A percentile compares a stretch with the other conserved stretches of the same genome.
These are phyloP conservation scores for Lichenothelia convexa DNA, from an alignment of 495 filamentous ascomycete species.

Conservation along the genomic window DNA sequence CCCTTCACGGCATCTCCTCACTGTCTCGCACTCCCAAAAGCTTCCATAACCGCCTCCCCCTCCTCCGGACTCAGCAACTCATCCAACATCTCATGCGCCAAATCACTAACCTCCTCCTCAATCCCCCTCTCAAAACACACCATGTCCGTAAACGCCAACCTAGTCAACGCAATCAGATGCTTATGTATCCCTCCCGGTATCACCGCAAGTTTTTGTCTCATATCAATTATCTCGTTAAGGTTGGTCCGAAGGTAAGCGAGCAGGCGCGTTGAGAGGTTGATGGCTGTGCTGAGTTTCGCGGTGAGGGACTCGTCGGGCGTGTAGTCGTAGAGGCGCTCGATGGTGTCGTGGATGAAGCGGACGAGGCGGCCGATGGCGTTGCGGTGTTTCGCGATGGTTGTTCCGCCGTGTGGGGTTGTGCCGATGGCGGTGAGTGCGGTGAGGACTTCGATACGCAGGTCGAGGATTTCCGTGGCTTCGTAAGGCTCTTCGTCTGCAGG, in stretches of 20 bases:
- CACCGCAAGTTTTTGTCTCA: constrained; percentile 36
- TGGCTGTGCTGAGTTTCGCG: constrained; percentile 16
- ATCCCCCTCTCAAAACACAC: constrained; percentile 44
- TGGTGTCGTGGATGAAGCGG: constrained; percentile 41
- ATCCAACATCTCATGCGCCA: constrained; percentile 46
- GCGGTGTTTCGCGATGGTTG: constrained; percentile 34
- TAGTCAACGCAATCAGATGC: constrained; percentile 42
- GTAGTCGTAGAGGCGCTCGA: constrained; percentile 41
- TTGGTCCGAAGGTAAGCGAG: constrained; percentile 38
- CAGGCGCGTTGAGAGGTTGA: constrained; percentile 44
- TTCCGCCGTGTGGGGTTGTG: constrained; percentile 29
- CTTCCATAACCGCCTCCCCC: constrained; percentile 41
- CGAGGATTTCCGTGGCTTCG: constrained; percentile 29
- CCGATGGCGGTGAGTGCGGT: constrained; percentile 34
- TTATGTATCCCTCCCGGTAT: constrained; percentile 45
- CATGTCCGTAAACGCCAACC: constrained; percentile 49
- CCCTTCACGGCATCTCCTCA: no score
- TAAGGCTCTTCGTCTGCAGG: constrained; percentile 31
- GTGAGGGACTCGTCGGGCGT: constrained; percentile 14
- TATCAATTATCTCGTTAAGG: constrained; percentile 29
- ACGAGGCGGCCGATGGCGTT: constrained; percentile 40
- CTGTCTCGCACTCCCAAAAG: constrained; percentile 29
- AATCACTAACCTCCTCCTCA: constrained; percentile 45
- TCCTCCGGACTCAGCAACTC: constrained; percentile 50
- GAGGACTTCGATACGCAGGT: constrained; percentile 39